A percentile compares a stretch with the other conserved stretches of the same genome.
Conservation (phyloP, 257 asterid species). For the Fraxinus americana region DNA sequence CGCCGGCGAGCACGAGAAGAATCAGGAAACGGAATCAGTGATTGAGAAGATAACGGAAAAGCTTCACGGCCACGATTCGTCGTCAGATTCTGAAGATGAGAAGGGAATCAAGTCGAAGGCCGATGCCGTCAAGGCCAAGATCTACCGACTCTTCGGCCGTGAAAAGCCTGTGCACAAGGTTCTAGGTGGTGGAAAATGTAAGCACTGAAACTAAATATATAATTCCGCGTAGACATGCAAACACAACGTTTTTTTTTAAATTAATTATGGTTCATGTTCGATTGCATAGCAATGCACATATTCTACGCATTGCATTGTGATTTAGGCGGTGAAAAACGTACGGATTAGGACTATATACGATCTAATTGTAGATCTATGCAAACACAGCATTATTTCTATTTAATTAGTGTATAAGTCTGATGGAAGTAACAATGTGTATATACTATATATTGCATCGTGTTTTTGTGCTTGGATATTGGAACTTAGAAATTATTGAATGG, state of each 20-base stretch:
- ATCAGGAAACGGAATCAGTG: slow-evolving; percentile 29
- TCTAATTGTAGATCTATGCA: neutral
- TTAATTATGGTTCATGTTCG: neutral
- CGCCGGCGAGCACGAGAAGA: neutral
- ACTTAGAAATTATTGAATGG: neutral
- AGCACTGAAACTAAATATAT: neutral
- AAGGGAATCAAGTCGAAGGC: slow-evolving; percentile 32
- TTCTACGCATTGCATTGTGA: neutral
- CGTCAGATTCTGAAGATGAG: slow-evolving; percentile 36
- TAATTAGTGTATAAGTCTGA: neutral
- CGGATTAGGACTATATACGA: neutral
- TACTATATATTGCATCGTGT: neutral
- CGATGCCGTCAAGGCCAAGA: slow-evolving; percentile 12
- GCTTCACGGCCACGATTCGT: slow-evolving; percentile 39
- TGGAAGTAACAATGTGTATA: neutral
- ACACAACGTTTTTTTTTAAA: neutral
- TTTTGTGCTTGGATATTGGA: neutral
- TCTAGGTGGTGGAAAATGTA: slow-evolving; percentile 30
- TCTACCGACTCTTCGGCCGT: slow-evolving; percentile 25
- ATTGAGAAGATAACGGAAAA: slow-evolving; percentile 45
- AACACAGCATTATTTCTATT: neutral
- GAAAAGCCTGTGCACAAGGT: slow-evolving; percentile 27
- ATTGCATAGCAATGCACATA: neutral
- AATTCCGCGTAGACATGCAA: neutral
- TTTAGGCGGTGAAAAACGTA: neutral